Conservation (phyloP, 805 yeast species). For the Schwanniomyces vanrijiae region DNA sequence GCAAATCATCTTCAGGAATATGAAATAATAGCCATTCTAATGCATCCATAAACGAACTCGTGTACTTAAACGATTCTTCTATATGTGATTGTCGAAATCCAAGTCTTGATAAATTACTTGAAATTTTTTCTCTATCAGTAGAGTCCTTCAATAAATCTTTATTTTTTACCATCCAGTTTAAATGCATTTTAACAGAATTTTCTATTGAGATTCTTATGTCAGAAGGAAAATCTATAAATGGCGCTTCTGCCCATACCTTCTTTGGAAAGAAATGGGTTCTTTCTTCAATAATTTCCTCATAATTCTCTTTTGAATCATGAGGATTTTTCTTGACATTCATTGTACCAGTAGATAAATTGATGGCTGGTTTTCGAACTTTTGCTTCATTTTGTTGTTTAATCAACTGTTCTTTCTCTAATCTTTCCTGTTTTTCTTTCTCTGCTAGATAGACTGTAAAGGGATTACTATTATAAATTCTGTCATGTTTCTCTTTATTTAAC, state of each 20-base stretch:
- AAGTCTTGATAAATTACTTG: conserved; percentile 24
- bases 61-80: conserved; percentile 66
- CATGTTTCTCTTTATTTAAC: conserved; percentile 48
- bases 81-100: conserved; percentile 75
- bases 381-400: conserved; percentile 48
- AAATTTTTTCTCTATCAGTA: neutral
- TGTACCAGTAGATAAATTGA: conserved; percentile 37
- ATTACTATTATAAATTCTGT: conserved; percentile 58
- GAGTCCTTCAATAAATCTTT: conserved; percentile 6
- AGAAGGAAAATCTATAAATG: conserved; percentile 65
- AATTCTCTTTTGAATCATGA: conserved; percentile 6
- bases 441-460: conserved; percentile 76
- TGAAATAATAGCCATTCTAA: conserved; percentile 82
- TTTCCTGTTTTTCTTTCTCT: conserved; percentile 44
- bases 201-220: conserved; percentile 66
- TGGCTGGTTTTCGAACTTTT: conserved; percentile 49
- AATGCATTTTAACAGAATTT: conserved; percentile 53
- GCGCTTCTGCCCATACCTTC: conserved; percentile 71
- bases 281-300: neutral
- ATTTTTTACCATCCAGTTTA: conserved; percentile 48
- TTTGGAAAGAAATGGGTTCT: conserved; percentile 35
- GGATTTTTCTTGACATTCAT: conserved; percentile 1
- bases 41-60: conserved; percentile 48
- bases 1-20: conserved; percentile 93
- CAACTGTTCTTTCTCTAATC: conserved; percentile 46